These are phyloP conservation scores for Blastocladiella britannica DNA, from an alignment of 192 early-diverging fungal genomes.

Conservation along the genomic window DNA sequence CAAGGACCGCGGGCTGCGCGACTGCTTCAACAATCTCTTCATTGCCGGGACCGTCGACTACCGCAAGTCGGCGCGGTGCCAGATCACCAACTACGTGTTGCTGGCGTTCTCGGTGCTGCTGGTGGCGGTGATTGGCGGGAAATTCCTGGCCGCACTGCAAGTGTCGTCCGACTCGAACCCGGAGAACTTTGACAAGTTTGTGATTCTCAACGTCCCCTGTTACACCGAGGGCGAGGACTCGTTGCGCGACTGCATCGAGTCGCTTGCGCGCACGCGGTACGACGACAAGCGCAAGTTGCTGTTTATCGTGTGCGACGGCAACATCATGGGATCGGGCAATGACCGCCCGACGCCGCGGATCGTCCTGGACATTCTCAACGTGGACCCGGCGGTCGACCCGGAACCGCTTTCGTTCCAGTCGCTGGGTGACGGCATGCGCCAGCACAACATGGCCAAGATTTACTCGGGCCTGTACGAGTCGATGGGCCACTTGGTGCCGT, in stretches of 20 bases:
- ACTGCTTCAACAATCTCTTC: constrained; percentile 65
- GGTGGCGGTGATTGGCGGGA: constrained; percentile 54
- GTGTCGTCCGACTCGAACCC: constrained; percentile 46
- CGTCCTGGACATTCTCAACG: constrained; percentile 76
- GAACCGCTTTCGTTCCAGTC: constrained; percentile 63
- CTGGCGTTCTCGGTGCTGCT: constrained; percentile 54
- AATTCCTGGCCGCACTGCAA: constrained; percentile 60
- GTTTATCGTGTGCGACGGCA: constrained; percentile 73
- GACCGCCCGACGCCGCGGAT: constrained; percentile 92
- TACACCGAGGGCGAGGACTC: constrained; percentile 82
- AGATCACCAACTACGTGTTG: constrained; percentile 67
- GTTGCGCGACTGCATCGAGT: constrained; percentile 63
- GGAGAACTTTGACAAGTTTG: constrained; percentile 85
- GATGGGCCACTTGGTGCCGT: constrained; percentile 74
- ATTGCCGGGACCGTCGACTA: constrained; percentile 65
- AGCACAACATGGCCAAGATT: constrained; percentile 85
- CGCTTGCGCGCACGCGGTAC: constrained; percentile 49
- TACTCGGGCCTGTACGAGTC: constrained; percentile 87
- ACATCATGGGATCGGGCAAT: constrained; percentile 89
- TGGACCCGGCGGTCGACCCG: constrained; percentile 52
- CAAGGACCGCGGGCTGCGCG: constrained; percentile 1
- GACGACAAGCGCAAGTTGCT: constrained; percentile 75
- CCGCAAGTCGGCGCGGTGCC: constrained; percentile 51
- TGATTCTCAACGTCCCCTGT: constrained; percentile 86
- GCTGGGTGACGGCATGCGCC: constrained; percentile 72